Evolutionary conservation across 2,329 filamentous ascomycete genomes (phyloP).

Genomic region (Paecilomyces dactylethromorphus): DNA sequence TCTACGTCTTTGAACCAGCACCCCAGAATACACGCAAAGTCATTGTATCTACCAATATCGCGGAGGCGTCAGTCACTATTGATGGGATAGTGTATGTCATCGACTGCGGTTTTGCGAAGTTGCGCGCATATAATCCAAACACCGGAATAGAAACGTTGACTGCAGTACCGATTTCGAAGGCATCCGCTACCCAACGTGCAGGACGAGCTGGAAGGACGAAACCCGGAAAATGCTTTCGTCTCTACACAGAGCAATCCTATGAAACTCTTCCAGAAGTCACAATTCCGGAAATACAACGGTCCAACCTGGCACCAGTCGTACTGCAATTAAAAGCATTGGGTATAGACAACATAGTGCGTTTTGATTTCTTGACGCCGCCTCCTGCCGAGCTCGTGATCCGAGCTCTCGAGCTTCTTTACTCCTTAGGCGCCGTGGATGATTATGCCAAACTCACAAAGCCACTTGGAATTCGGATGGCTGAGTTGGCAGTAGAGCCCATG

Average conservation of each 20-base stretch:
- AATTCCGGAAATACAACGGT: constrained; percentile 84
- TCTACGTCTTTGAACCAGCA: constrained; percentile 85
- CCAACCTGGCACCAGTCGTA: constrained; percentile 80
- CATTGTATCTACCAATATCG: constrained; percentile 90
- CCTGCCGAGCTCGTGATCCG: constrained; percentile 78
- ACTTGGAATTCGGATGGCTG: constrained; percentile 84
- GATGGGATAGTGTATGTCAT: constrained; percentile 86
- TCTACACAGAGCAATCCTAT: constrained; percentile 77
- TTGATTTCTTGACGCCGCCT: constrained; percentile 81
- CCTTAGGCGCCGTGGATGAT: constrained; percentile 77
- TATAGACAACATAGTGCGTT: constrained; percentile 88
- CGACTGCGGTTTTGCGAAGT: constrained; percentile 85
- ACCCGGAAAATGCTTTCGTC: constrained; percentile 86
- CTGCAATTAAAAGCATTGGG: constrained; percentile 91
- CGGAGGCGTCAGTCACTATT: constrained; percentile 92
- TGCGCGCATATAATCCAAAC: constrained; percentile 74
- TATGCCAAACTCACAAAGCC: constrained; percentile 87
- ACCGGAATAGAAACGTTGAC: constrained; percentile 86
- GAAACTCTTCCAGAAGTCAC: constrained; percentile 62
- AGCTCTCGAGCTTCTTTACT: constrained; percentile 80
- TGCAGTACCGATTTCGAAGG: constrained; percentile 75
- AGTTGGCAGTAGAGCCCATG: constrained; percentile 90
- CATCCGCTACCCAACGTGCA: constrained; percentile 84
- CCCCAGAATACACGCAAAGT: constrained; percentile 81
- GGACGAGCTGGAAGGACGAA: constrained; percentile 84